Conservation (phyloP, 73 alveolate species). For the Paramecium octaurelia region DNA sequence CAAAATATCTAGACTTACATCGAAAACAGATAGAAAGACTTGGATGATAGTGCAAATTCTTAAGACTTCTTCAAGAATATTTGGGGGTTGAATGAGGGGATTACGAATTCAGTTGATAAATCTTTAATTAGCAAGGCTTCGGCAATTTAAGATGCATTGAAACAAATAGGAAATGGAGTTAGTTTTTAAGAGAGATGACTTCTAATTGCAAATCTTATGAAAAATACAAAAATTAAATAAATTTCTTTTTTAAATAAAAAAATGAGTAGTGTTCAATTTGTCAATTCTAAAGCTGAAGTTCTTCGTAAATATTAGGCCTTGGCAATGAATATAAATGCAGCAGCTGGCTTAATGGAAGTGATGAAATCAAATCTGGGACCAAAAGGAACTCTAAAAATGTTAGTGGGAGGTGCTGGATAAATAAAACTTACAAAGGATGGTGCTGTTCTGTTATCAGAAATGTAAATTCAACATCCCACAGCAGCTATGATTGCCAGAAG, state of each 20-base stretch:
- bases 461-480: conserved; percentile 96
- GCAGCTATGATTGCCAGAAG: conserved; percentile 98
- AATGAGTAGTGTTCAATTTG: conserved; percentile 85
- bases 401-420: conserved; percentile 98
- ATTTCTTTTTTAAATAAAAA: neutral
- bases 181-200: neutral
- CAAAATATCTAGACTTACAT: neutral
- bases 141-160: conserved; percentile 1
- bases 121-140: neutral
- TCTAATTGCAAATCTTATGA: neutral
- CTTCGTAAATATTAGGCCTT: conserved; percentile 88
- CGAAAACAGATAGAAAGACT: neutral
- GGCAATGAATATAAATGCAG: conserved; percentile 92
- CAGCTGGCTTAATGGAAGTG: conserved; percentile 90
- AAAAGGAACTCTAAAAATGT: conserved; percentile 95
- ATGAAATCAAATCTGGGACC: conserved; percentile 95
- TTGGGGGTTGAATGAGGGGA: conserved; percentile 19
- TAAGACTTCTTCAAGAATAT: neutral
- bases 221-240: neutral
- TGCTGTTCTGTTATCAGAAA: conserved; percentile 88
- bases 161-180: conserved; percentile 15
- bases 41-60: neutral
- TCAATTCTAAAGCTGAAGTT: conserved; percentile 92
- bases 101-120: neutral
- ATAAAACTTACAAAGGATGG: conserved; percentile 96